These are phyloP conservation scores for Trichosporon sp. DNA, from an alignment of 1,284 basidiomycete species.

Conservation along the genomic window DNA sequence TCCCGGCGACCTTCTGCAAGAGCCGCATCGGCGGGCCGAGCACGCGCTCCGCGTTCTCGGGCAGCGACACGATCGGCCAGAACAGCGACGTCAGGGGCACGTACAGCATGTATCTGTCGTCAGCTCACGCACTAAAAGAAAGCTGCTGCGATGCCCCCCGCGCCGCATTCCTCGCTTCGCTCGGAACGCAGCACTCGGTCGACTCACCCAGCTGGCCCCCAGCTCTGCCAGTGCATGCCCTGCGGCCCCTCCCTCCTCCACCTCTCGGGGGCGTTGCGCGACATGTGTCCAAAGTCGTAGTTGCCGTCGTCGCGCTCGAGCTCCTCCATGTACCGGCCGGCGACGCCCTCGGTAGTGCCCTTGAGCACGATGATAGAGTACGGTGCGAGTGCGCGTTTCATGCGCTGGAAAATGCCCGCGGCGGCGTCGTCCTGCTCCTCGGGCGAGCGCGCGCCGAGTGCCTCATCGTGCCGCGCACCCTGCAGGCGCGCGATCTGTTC, in stretches of 20 bases:
- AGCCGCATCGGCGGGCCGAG: slow-evolving; percentile 30
- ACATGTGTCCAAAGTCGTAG: slow-evolving; percentile 37
- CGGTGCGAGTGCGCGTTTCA: slow-evolving; percentile 26
- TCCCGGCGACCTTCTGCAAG: slow-evolving; percentile 24
- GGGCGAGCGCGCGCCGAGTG: neutral
- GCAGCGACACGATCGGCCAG: slow-evolving; percentile 30
- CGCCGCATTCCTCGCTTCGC: no score
- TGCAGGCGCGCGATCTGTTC: slow-evolving; percentile 32
- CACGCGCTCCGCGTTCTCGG: slow-evolving; percentile 18
- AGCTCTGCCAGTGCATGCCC: slow-evolving; percentile 32
- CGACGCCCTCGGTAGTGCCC: slow-evolving; percentile 41
- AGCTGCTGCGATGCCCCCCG: no score
- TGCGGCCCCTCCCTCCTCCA: slow-evolving; percentile 17
- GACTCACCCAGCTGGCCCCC: slow-evolving; percentile 45
- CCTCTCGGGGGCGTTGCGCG: slow-evolving; percentile 21
- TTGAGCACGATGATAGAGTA: slow-evolving; percentile 41
- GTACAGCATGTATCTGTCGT: slow-evolving; percentile 32
- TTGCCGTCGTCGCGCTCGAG: slow-evolving; percentile 42
- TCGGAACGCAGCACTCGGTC: no score
- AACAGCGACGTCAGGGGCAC: slow-evolving; percentile 37
- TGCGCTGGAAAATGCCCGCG: slow-evolving; percentile 27
- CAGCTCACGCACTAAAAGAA: neutral
- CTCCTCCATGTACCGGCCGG: slow-evolving; percentile 47
- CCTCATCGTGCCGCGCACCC: slow-evolving; percentile 10
- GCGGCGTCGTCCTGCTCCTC: neutral